These are phyloP conservation scores for Neofusicoccum laricinum DNA, from an alignment of 2,329 filamentous ascomycete species.

Conservation along the genomic window DNA sequence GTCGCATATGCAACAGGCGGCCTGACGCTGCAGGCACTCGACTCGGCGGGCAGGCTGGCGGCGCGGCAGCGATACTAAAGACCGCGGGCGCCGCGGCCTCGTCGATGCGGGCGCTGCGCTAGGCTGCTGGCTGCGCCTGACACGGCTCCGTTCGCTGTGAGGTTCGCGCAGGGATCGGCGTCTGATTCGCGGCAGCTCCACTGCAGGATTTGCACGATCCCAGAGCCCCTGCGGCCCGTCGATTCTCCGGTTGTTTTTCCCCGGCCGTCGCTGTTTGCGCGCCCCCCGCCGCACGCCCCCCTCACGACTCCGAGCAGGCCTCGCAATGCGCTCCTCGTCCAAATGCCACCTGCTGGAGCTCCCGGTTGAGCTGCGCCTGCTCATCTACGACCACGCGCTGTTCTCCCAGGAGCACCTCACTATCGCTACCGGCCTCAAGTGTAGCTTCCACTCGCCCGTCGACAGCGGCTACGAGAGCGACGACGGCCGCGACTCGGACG, in stretches of 20 bases:
- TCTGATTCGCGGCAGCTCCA: neutral
- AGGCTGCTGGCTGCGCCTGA: neutral
- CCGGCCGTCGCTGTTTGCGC: neutral
- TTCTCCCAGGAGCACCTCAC: conserved; percentile 36
- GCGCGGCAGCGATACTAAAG: neutral
- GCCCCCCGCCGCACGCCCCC: conserved; percentile 4
- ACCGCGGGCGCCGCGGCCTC: neutral
- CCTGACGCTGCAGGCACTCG: conserved; percentile 1
- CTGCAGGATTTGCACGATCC: conserved; percentile 10
- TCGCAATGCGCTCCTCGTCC: conserved; percentile 2
- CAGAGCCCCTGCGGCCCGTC: neutral
- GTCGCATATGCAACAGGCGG: neutral
- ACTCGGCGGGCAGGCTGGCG: neutral
- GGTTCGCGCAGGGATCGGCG: neutral
- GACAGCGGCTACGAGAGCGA: conserved; percentile 24
- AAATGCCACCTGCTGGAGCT: conserved; percentile 26
- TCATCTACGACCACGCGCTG: conserved; percentile 41
- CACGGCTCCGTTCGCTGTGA: neutral
- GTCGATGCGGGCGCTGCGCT: neutral
- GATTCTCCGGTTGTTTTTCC: neutral
- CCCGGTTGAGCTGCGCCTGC: conserved; percentile 41
- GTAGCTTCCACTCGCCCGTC: conserved; percentile 26
- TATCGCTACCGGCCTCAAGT: conserved; percentile 25
- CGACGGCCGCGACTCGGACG: conserved; percentile 21
- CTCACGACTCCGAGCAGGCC: conserved; percentile 5